Base-by-base conservation (phyloP, 2,329 filamentous ascomycete species). In the Aurifilum marmelostoma region DNA sequence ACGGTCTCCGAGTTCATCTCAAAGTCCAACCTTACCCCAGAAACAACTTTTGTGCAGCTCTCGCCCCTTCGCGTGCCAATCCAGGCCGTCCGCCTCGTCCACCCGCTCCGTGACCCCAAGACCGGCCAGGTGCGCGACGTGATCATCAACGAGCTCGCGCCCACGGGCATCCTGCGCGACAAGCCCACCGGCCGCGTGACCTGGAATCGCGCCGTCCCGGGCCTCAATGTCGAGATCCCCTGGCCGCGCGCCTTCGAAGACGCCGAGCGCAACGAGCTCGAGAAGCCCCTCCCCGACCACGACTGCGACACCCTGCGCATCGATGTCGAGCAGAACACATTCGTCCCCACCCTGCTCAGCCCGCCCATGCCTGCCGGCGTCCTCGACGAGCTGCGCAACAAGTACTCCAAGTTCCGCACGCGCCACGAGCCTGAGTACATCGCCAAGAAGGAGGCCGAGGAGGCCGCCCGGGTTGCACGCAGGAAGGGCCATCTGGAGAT, bases 351-450 rank as follows among this genome's bases (percentile, higher is more conserved):
- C 47, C 84, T 98, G 32, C 83, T 94, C 37, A 83, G 86, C 21
- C 86, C 92, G 34, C 95, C 95, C 18, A 93, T 97, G 86, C 94
- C 95, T 6, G 80, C 84, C 39, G 82, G 80, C n/a, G 87, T 97
- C 50, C 86, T 97, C 73, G 90, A 97, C 78, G 95, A 98, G 83
- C 84, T 98, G 77, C 87, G 94, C 77, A 91, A 92, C 83, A 91
- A 89, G 77, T 97, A 90, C 85, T 92, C 90, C 74, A 88, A 87
- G 75, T 96, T 94, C 88, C 86, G 94, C 76, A 93, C 90, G 66
- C 85, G 92, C 62, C 93, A 97, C 81, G 91, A 94, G 72, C 82
- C 87, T 60, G 91, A 91, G 78, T 97, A 91, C 77, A 79, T 94
- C 65, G 80, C 78, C 71, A 79, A 80, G 77, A 80, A 83, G 76